phyloP scores from a whole-genome alignment of 139 green algal species.

The Bryopsis sp. region DNA sequence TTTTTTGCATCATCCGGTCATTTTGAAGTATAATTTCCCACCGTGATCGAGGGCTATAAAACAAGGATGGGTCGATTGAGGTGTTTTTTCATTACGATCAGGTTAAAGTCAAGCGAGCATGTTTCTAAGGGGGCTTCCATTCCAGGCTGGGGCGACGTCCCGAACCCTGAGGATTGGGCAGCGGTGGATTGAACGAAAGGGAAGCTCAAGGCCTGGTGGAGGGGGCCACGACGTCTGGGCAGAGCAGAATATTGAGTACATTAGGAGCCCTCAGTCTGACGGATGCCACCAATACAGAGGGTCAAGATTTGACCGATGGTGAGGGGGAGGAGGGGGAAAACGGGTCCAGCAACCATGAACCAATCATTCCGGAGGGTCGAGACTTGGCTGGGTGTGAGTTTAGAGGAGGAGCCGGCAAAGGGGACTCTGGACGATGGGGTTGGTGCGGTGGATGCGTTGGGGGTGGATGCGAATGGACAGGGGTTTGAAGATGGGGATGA shows the following conservation, averaged over 20 bases:
- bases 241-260: constrained; percentile 5
- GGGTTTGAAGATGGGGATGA: constrained; percentile 26
- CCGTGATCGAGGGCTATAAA: no score
- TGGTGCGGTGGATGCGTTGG: no score
- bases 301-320: no score
- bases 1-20: no score
- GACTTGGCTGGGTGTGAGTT: no score
- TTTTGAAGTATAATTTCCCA: no score
- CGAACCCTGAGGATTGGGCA: constrained; percentile 61
- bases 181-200: constrained; percentile 60
- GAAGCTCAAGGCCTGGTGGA: constrained; percentile 11
- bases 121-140: constrained; percentile 24
- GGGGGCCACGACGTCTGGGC: background rate
- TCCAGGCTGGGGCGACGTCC: constrained; percentile 69
- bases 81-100: constrained; percentile 26
- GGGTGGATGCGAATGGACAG: constrained; percentile 17
- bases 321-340: no score
- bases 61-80: constrained; percentile 18
- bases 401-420: no score
- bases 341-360: no score
- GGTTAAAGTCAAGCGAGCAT: constrained; percentile 16
- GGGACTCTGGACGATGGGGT: background rate
- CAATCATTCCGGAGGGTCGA: no score
- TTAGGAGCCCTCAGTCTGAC: background rate
- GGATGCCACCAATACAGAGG: no score